Base-by-base conservation (phyloP, 2,329 filamentous ascomycete species). In the Sclerotinia subarctica region DNA sequence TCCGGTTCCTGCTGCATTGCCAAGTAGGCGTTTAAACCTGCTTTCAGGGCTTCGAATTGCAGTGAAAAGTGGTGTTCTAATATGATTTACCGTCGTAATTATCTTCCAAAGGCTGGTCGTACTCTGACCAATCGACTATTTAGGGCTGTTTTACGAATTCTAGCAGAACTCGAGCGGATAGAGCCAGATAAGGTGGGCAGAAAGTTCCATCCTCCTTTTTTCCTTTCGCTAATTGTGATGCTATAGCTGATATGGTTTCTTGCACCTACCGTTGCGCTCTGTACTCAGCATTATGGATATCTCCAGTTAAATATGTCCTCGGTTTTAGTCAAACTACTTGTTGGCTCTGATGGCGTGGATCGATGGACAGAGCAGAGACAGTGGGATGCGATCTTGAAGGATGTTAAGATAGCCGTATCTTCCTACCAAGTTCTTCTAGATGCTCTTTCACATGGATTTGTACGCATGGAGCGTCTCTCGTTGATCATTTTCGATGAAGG, bases 401-500 rank as follows among this genome's bases (percentile, higher is more conserved):
- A 86, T 69, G 79, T 88, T 19, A 80, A 82, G 29, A 82, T 90
- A 42, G 83, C 90, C 19, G 79, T 90, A 11, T 88, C 85, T 0
- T 90, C 89, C 0, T 85, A 87, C 72, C 84, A 85, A 51, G 83
- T 79, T 52, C 79, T 91, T 8, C 77, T 82, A 1, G 87, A 90
- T 79, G 88, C 87, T 21, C 80, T 90, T 64, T 82, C 77, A 8
- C 86, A 89, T 78, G 88, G 81, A 0, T 91, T 90, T 75, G 82
- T 91, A 5, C 78, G 76, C 13, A 83, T 90, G 73, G 73, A 78
- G 7, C 77, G 78, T 5, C 73, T 91, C 26, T 81, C 84, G 26
- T 77, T 91, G 46, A 78, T 90, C 10, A 81, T 91, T 0, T 89
- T 90, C 71, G 88, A 91, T 75, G 89, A 91, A 82, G 86, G 86